phyloP scores from a whole-genome alignment of 257 asterid species.

The Solanum commersonii region DNA sequence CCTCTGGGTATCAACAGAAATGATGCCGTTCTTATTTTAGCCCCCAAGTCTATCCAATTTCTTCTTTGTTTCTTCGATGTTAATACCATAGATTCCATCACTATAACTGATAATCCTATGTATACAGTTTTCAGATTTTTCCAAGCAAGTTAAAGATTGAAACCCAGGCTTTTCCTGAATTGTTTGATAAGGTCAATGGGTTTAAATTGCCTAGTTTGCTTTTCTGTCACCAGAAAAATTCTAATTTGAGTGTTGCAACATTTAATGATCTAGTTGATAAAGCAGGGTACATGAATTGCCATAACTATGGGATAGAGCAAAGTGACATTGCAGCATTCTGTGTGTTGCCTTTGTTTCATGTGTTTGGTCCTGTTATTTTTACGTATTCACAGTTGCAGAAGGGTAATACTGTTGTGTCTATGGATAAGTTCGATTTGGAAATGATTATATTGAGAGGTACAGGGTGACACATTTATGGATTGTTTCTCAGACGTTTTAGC shows the following conservation, averaged over 20 bases:
- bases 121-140: slow-evolving; percentile 12
- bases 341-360: slow-evolving; percentile 26
- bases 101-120: slow-evolving; percentile 20
- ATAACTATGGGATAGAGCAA: background rate
- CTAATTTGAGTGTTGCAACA: background rate
- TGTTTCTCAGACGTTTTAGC: slow-evolving; percentile 19
- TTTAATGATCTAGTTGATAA: background rate
- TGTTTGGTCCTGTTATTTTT: slow-evolving; percentile 11
- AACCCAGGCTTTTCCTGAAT: slow-evolving; percentile 15
- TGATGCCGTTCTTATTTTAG: slow-evolving; percentile 16
- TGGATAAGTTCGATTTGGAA: slow-evolving; percentile 14
- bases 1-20: slow-evolving; percentile 13
- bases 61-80: slow-evolving; percentile 17
- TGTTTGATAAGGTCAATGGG: slow-evolving; percentile 14
- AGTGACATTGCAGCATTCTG: slow-evolving; percentile 27
- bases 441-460: slow-evolving; percentile 16
- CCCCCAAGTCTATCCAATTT: slow-evolving; percentile 26
- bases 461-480: slow-evolving; percentile 14
- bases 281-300: background rate
- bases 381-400: slow-evolving; percentile 26
- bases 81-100: slow-evolving; percentile 18
- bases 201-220: slow-evolving; percentile 15
- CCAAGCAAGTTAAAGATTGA: slow-evolving; percentile 18
- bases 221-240: background rate
- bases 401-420: slow-evolving; percentile 26